Evolutionary conservation across 2,329 filamentous ascomycete species (phyloP).

Genomic region (Clathrospora elynae): DNA sequence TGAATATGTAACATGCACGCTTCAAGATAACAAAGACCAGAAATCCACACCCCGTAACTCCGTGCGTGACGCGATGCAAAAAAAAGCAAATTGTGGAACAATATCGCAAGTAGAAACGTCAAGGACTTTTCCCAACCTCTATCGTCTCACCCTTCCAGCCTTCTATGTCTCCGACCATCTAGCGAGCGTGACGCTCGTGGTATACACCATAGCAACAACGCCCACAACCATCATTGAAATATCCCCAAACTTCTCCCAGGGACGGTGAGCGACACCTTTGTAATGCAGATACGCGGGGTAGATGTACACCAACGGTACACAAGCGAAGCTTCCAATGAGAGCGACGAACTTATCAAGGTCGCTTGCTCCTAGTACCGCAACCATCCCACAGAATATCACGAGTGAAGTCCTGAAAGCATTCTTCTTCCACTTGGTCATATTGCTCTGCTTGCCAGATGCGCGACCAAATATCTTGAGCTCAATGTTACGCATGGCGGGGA

Average conservation of each 20-base stretch:
- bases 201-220: constrained; percentile 73
- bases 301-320: constrained; percentile 76
- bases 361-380: constrained; percentile 68
- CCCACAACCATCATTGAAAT: constrained; percentile 67
- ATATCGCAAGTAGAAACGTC: not conserved
- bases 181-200: constrained; percentile 65
- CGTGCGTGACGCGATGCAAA: not conserved
- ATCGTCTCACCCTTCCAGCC: not conserved
- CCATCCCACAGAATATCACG: constrained; percentile 63
- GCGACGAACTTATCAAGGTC: constrained; percentile 77
- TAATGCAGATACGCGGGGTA: constrained; percentile 75
- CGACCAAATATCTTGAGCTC: constrained; percentile 71
- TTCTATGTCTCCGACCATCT: constrained; percentile 41
- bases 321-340: constrained; percentile 73
- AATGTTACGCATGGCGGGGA: constrained; percentile 73
- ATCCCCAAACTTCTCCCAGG: constrained; percentile 63
- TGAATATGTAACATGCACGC: not conserved
- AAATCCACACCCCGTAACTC: not conserved
- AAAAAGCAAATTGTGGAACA: not conserved
- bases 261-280: constrained; percentile 66
- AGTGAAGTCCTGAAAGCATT: constrained; percentile 66
- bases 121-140: not conserved
- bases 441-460: constrained; percentile 67
- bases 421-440: constrained; percentile 75
- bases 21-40: not conserved